Evolutionary conservation across 2,329 filamentous ascomycete species (phyloP).

Genomic region (Neopestalotiopsis sp.): DNA sequence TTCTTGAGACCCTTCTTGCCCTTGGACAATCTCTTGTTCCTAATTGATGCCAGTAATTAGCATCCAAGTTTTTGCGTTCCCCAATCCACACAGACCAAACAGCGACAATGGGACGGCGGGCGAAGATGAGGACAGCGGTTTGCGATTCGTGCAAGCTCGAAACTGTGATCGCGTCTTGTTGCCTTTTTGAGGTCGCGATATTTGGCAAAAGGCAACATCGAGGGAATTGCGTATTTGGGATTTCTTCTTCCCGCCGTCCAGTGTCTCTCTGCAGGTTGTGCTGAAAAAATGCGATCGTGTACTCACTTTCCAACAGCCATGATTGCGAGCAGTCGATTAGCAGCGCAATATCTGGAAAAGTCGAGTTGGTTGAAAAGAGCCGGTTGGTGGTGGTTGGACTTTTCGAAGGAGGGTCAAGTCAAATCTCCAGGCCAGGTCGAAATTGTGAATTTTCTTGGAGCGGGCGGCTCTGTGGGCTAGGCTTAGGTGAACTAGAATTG

Average conservation of each 20-base stretch:
- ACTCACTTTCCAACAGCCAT: constrained; percentile 85
- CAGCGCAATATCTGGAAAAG: constrained; percentile 39
- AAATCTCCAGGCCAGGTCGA: constrained; percentile 9
- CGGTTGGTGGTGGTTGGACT: constrained; percentile 28
- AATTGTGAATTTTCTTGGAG: constrained; percentile 16
- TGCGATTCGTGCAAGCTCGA: not conserved
- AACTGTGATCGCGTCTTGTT: constrained; percentile 17
- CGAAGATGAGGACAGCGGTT: not conserved
- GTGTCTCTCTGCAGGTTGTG: not conserved
- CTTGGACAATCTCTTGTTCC: constrained; percentile 99
- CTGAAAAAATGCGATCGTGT: constrained; percentile 21
- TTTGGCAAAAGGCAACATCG: not conserved
- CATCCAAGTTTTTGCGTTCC: constrained; percentile 22
- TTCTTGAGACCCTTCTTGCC: constrained; percentile 99
- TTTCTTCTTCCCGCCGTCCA: not conserved
- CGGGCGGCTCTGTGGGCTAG: constrained; percentile 13
- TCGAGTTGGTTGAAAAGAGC: constrained; percentile 33
- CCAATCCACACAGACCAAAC: not conserved
- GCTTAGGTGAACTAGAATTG: constrained; percentile 8
- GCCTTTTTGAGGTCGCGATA: not conserved
- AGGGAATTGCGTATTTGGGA: not conserved
- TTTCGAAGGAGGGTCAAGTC: constrained; percentile 10
- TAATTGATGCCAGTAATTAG: constrained; percentile 45
- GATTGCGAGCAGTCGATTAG: constrained; percentile 60
- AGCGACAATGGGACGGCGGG: not conserved